Base-by-base conservation (phyloP, 495 filamentous ascomycete species). In the Recurvomyces mirabilis region DNA sequence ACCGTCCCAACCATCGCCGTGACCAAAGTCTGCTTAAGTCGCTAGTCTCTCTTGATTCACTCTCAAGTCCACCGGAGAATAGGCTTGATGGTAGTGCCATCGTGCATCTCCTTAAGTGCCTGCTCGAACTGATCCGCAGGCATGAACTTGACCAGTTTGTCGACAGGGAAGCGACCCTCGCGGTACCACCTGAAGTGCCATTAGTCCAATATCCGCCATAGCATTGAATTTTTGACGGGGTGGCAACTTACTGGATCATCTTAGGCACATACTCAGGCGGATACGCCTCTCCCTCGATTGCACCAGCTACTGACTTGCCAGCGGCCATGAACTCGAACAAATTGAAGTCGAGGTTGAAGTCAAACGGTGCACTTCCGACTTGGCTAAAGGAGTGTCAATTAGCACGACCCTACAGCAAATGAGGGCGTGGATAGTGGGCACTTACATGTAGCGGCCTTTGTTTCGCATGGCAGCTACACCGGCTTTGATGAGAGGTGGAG, bases 111-210 rank as follows among this genome's bases (percentile, higher is more conserved):
- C 23, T 64, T 40, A 41, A 72, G 63, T 14, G 65, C 71, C 46
- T 64, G 56, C 57, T 67, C 52, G 42, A 85, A 71, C 49, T 83
- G 74, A 46, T 86, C 84, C 23, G 84, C 84, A 51, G 79, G 83
- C 65, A 53, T 51, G n/a, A 38, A 47, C 41, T 60, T 59, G 11
- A 52, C 43, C 11, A 63, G 14, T 31, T 56, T 57, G 24, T 60
- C 55, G n/a, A 63, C 17, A 6, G 58, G 58, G 18, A 63, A 53
- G 43, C 46, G 55, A 10, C 60, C 60, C 34, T 59, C 58, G 14
- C 50, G 41, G 29, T 55, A 60, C 57, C 55, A 59, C 38, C 39
- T 20, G 15, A 54, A 45, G n/a, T n/a, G n/a, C n/a, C n/a, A n/a
- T n/a, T n/a, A n/a, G n/a, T n/a, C n/a, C n/a, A n/a, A n/a, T n/a